Evolutionary conservation across 768 basidiomycete species (phyloP), one percentile per base, ranked within the genome.

Genomic region (Phlebiopsis gigantea): DNA sequence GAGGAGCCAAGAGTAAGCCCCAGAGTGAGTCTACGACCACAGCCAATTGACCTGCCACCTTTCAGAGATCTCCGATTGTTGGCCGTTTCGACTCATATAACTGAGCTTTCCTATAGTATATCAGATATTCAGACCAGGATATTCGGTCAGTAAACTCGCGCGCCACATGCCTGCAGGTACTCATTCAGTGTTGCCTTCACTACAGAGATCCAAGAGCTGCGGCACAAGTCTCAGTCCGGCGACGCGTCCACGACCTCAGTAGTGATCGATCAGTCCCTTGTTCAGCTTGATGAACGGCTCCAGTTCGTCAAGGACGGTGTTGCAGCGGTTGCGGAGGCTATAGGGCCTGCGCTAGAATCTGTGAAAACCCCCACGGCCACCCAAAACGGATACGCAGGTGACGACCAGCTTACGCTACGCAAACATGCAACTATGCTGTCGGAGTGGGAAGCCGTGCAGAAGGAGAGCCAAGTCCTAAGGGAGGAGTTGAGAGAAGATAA

Each of bases 401-500:
- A 81, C 51, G 77, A 75, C 19, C 70, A 76, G 0, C 71, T 80
- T 1, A 72, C 92, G 39, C 71, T 88, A 46, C 79, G 85, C 57
- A 94, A 95, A 66, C 86, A 93, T 66, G 79, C 82, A 14, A 77
- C 86, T 10, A 73, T 96, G 51, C 63, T 83, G 28, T 69, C 75
- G 9, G 93, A 95, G 41, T 98, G 93, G 94, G 84, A 89, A 58
- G 73, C 81, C 9, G 81, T 93, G 9, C 85, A 88, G 67, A 82
- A 82, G 54, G 89, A 93, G 64, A 88, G 87, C 54, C 85, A 89
- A 44, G 83, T 87, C 25, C 72, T 98, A 57, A 78, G 87, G 60
- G 93, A 95, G 65, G 97, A 99, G 71, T 76, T 98, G 61, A 94
- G 91, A 72, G 96, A 98, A 71, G 96, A 98, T 72, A 95, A 95